Base-by-base conservation (phyloP, 2,329 filamentous ascomycete genomes). In the Penicillium sp. region DNA sequence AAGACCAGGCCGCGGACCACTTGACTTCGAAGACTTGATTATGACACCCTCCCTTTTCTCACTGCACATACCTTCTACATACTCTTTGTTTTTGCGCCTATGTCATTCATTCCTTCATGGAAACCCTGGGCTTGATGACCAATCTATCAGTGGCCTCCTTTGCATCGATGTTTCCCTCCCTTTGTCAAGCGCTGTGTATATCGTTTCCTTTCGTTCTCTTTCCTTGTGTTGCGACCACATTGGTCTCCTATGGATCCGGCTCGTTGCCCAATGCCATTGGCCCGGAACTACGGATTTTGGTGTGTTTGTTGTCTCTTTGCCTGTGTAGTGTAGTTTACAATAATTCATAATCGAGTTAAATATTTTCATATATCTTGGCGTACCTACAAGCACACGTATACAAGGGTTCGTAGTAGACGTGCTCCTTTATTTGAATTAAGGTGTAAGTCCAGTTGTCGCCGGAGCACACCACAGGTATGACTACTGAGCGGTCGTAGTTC, bases 1-100 rank as follows among this genome's bases (percentile, higher is more conserved):
- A 11, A 40, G 38, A 47, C 7, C 45, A 76, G 74, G 74, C 74
- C 22, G 73, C 68, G 22, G 74, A 77, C 54, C 69, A 72, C 58
- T 60, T 77, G 53, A 75, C 75, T 36, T 75, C 74, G n/a, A 75
- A 74, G 60, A 61, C 71, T 36, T 76, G 61, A 70, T 60, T 16
- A 47, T 57, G 50, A 59, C 53, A 46, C 45, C 37, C 37, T 35
- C 46, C 48, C 37, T 51, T 35, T 61, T 35, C 43, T 33, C 47
- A 45, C 33, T 55, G 64, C 61, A 63, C 63, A 67, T 67, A 65
- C 58, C 56, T 60, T 57, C 44, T 56, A 64, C 55, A 58, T 63
- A 58, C 50, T 41, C 42, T 38, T 58, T 50, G 61, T 19, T 50
- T 61, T 55, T 56, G 31, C 47, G 37, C 56, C 59, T 50, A 60